Percentiles rank a stretch among this genome's conserved stretches.
Evolutionary conservation across 495 filamentous ascomycete species (phyloP).

Genomic region (Talaromyces thailandensis): DNA sequence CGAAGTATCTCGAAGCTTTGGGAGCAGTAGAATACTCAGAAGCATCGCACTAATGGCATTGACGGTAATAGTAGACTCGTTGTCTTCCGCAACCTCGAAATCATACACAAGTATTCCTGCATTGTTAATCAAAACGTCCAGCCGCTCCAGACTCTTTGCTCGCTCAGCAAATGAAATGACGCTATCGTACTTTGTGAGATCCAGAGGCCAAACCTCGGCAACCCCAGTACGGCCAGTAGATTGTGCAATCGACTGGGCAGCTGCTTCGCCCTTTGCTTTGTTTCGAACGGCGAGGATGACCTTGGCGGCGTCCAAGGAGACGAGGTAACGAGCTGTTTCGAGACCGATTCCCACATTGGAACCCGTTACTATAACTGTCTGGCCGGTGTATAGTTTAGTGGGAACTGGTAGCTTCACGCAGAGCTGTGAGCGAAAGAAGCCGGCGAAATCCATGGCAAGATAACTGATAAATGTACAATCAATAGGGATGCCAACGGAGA

Average conservation of each 20-base stretch:
- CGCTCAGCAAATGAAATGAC: slow-evolving; percentile 24
- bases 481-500: not conserved
- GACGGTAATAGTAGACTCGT: slow-evolving; percentile 30
- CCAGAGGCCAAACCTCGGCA: slow-evolving; percentile 35
- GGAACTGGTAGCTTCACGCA: slow-evolving; percentile 50
- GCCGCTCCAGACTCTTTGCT: slow-evolving; percentile 32
- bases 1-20: slow-evolving; percentile 13
- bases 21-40: slow-evolving; percentile 15
- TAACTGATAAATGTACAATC: not conserved
- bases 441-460: not conserved
- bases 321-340: slow-evolving; percentile 19
- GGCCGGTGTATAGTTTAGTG: slow-evolving; percentile 53
- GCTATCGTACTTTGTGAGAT: slow-evolving; percentile 25
- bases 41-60: slow-evolving; percentile 35
- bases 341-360: slow-evolving; percentile 25
- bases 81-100: slow-evolving; percentile 19
- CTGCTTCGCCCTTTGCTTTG: slow-evolving; percentile 25
- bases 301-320: slow-evolving; percentile 8
- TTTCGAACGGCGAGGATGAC: slow-evolving; percentile 13
- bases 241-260: slow-evolving; percentile 21
- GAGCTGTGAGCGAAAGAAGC: slow-evolving; percentile 1
- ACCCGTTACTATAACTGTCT: slow-evolving; percentile 39
- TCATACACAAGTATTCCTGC: slow-evolving; percentile 46
- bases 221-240: slow-evolving; percentile 37
- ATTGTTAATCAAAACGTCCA: slow-evolving; percentile 64